Conservation (phyloP, 2,329 filamentous ascomycete genomes). For the Apiospora kogelbergensis region DNA sequence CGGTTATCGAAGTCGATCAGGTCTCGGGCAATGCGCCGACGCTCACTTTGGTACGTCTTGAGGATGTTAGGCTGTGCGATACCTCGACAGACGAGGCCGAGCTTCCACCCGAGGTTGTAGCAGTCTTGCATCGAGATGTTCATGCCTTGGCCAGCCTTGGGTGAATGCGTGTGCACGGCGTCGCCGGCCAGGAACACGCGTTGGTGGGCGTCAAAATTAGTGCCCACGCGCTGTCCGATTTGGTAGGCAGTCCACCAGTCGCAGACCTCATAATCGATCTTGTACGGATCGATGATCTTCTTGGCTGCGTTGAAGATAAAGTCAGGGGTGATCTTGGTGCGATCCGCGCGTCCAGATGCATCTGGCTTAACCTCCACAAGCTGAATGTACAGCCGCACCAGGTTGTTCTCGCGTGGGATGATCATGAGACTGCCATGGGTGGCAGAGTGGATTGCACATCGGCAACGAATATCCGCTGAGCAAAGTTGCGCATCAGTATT, state of each 20-base stretch:
- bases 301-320: slow-evolving; percentile 70
- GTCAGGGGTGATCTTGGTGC: slow-evolving; percentile 43
- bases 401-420: slow-evolving; percentile 70
- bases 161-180: slow-evolving; percentile 62
- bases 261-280: slow-evolving; percentile 57
- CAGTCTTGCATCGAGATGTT: slow-evolving; percentile 58
- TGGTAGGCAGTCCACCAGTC: slow-evolving; percentile 74
- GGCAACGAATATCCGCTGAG: slow-evolving; percentile 49
- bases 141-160: slow-evolving; percentile 63
- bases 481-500: slow-evolving; percentile 26
- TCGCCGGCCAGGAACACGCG: slow-evolving; percentile 67
- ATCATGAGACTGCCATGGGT: slow-evolving; percentile 70
- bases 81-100: slow-evolving; percentile 54
- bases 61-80: slow-evolving; percentile 55
- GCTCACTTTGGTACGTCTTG: slow-evolving; percentile 62
- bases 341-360: slow-evolving; percentile 39
- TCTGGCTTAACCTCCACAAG: slow-evolving; percentile 42
- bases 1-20: slow-evolving; percentile 59
- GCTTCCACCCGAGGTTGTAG: slow-evolving; percentile 44
- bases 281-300: slow-evolving; percentile 59
- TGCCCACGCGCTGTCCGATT: slow-evolving; percentile 70
- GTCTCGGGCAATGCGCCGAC: slow-evolving; percentile 60
- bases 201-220: slow-evolving; percentile 62
- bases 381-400: slow-evolving; percentile 62
- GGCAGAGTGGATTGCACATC: slow-evolving; percentile 62